Conservation (phyloP, 2,329 filamentous ascomycete species). For the Cyanodermella asteris region DNA sequence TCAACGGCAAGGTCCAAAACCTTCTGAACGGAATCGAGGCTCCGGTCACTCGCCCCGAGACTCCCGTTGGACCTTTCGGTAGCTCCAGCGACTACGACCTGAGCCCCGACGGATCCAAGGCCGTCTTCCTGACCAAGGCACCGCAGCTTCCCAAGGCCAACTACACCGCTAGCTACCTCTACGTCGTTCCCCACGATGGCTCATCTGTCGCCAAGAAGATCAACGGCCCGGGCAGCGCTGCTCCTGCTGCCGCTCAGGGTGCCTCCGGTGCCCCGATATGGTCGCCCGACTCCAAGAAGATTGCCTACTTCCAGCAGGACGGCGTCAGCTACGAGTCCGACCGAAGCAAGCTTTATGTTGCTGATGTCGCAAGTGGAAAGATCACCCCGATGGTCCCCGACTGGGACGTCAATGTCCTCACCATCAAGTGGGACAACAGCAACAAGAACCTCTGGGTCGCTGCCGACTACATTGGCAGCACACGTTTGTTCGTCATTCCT, state of each 20-base stretch:
- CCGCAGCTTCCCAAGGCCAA: slow-evolving; percentile 26
- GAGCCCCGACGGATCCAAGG: slow-evolving; percentile 20
- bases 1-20: slow-evolving; percentile 34
- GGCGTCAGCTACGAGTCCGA: slow-evolving; percentile 7
- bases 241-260: slow-evolving; percentile 29
- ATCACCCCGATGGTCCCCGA: slow-evolving; percentile 9
- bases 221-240: slow-evolving; percentile 24
- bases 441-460: slow-evolving; percentile 3
- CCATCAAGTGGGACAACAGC: slow-evolving; percentile 4
- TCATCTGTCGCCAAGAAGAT: slow-evolving; percentile 36
- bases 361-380: slow-evolving; percentile 44
- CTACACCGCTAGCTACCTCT: slow-evolving; percentile 65
- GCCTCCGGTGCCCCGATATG: slow-evolving; percentile 5
- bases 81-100: slow-evolving; percentile 60
- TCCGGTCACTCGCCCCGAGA: slow-evolving; percentile 33
- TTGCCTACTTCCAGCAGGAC: slow-evolving; percentile 6
- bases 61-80: slow-evolving; percentile 43
- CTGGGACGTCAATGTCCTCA: slow-evolving; percentile 5
- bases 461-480: slow-evolving; percentile 5
- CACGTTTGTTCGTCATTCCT: slow-evolving; percentile 11
- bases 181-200: slow-evolving; percentile 42
- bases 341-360: slow-evolving; percentile 5
- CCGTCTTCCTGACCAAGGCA: slow-evolving; percentile 22
- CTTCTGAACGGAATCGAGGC: slow-evolving; percentile 19
- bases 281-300: slow-evolving; percentile 4